phyloP scores from a whole-genome alignment of 441 rosid genomes.

The Jatropha multifida region DNA sequence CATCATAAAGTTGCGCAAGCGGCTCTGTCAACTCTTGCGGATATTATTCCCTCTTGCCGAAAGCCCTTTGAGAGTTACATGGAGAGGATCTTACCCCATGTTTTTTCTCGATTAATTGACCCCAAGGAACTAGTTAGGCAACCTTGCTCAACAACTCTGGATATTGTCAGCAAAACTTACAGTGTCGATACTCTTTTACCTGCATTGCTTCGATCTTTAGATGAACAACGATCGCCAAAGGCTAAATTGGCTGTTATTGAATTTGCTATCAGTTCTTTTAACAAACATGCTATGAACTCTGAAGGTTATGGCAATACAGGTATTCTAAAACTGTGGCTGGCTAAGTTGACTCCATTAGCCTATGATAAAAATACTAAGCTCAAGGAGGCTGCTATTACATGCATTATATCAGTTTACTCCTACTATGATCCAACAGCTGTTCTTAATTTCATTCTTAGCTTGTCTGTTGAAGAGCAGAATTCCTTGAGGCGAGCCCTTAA shows the following conservation, averaged over 20 bases:
- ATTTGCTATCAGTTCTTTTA: constrained; percentile 83
- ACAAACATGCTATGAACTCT: constrained; percentile 66
- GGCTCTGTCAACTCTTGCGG: constrained; percentile 92
- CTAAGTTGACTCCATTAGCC: constrained; percentile 78
- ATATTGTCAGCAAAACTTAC: constrained; percentile 88
- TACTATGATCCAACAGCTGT: constrained; percentile 87
- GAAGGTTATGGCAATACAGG: constrained; percentile 88
- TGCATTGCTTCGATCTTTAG: constrained; percentile 92
- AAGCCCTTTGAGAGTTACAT: constrained; percentile 96
- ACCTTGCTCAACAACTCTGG: constrained; percentile 83
- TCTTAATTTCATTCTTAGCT: constrained; percentile 88
- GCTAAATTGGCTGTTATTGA: constrained; percentile 99
- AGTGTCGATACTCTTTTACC: constrained; percentile 88
- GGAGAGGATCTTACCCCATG: constrained; percentile 97
- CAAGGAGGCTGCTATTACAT: constrained; percentile 89
- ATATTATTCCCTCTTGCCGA: constrained; percentile 87
- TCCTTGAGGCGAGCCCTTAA: constrained; percentile 90
- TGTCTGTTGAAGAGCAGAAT: constrained; percentile 98
- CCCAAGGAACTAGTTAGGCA: constrained; percentile 96
- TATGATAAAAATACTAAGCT: constrained; percentile 92
- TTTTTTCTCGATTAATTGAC: constrained; percentile 91
- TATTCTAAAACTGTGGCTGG: constrained; percentile 91
- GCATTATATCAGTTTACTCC: constrained; percentile 91
- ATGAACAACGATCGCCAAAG: constrained; percentile 98
- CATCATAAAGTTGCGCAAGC: constrained; percentile 99